These are phyloP conservation scores for Rhodotorula sp. DNA, from an alignment of 1,284 basidiomycete genomes.

Conservation along the genomic window DNA sequence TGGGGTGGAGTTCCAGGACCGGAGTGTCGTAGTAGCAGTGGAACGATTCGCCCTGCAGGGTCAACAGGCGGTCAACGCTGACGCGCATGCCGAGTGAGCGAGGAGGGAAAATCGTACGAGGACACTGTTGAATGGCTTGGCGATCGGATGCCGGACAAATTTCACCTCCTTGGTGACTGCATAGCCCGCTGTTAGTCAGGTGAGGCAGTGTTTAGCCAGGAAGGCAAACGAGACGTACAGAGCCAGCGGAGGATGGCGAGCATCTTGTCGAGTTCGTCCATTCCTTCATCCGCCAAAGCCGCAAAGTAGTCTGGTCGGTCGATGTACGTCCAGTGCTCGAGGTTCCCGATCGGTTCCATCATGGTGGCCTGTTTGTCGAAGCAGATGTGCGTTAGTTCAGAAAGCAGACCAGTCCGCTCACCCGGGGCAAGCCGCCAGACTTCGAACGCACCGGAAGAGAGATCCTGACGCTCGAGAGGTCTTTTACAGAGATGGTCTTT, in stretches of 20 bases:
- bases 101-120: background rate
- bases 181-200: no score
- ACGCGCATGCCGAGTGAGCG: background rate
- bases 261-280: slow-evolving; percentile 84
- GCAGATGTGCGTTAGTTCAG: no score
- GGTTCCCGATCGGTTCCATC: slow-evolving; percentile 79
- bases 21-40: slow-evolving; percentile 65
- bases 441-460: slow-evolving; percentile 22
- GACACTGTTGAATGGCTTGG: slow-evolving; percentile 55
- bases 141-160: slow-evolving; percentile 64
- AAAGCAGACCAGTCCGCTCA: no score
- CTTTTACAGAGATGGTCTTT: slow-evolving; percentile 36
- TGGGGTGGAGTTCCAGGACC: slow-evolving; percentile 48
- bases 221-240: background rate
- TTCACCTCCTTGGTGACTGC: slow-evolving; percentile 70
- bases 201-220: background rate
- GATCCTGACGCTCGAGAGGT: slow-evolving; percentile 28
- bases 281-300: slow-evolving; percentile 31
- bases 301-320: slow-evolving; percentile 76
- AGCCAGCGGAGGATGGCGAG: slow-evolving; percentile 79
- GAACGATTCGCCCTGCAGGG: slow-evolving; percentile 69
- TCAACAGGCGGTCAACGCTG: background rate
- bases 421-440: no score
- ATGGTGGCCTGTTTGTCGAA: slow-evolving; percentile 11
- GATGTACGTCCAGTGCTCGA: slow-evolving; percentile 91